phyloP scores from a whole-genome alignment of 192 early-diverging fungal species.

The Coemansia reversa region DNA sequence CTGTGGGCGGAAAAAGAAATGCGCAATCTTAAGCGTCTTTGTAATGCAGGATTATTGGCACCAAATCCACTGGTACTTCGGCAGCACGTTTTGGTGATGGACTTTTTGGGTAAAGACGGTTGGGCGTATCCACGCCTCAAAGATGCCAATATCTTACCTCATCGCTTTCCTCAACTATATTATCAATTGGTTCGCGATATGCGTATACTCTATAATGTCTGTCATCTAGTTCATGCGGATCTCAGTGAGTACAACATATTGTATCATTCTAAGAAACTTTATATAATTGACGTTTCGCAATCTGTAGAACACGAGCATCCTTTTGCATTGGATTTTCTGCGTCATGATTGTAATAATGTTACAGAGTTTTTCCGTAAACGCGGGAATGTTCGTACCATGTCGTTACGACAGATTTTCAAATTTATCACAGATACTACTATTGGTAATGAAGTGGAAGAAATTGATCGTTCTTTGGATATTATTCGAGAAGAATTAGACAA shows the following conservation, averaged over 20 bases:
- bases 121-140: conserved; percentile 95
- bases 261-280: conserved; percentile 77
- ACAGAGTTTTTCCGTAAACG: conserved; percentile 88
- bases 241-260: conserved; percentile 96
- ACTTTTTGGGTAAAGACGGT: conserved; percentile 88
- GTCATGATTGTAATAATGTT: conserved; percentile 93
- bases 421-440: conserved; percentile 73
- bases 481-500: conserved; percentile 55
- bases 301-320: conserved; percentile 99
- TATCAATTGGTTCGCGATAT: conserved; percentile 82
- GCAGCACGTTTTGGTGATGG: conserved; percentile 96
- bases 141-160: conserved; percentile 80
- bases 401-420: conserved; percentile 81
- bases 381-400: conserved; percentile 67
- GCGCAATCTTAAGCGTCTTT: conserved; percentile 92
- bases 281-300: conserved; percentile 98
- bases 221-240: conserved; percentile 96
- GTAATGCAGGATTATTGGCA: conserved; percentile 81
- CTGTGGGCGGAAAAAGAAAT: conserved; percentile 99
- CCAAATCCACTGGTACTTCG: conserved; percentile 84
- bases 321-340: conserved; percentile 91
- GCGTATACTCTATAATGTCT: conserved; percentile 89
- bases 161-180: conserved; percentile 73
- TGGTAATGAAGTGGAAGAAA: conserved; percentile 59
- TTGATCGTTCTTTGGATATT: conserved; percentile 70